Conservation (phyloP, 2,329 filamentous ascomycete genomes). For the Penicillium sp. region DNA sequence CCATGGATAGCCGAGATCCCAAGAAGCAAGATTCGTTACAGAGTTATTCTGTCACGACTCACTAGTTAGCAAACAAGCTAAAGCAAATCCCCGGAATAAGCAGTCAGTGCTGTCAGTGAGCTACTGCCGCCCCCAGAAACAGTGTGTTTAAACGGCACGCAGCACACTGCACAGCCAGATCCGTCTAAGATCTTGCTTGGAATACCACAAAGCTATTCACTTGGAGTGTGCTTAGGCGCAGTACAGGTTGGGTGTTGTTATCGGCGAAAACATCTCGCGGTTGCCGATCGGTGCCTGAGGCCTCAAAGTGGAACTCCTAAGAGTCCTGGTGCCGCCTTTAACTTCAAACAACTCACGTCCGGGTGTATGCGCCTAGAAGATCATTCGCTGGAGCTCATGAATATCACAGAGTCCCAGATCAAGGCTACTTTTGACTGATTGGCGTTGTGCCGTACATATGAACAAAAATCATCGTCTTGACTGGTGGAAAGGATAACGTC, state of each 20-base stretch:
- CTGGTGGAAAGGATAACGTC: background rate
- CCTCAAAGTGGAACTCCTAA: constrained; percentile 1
- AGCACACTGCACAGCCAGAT: background rate
- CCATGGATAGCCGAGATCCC: background rate
- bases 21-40: background rate
- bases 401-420: background rate
- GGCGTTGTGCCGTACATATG: background rate
- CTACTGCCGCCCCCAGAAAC: background rate
- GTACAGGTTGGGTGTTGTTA: constrained; percentile 4
- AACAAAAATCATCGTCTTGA: background rate
- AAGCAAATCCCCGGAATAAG: background rate
- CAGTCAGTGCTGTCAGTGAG: background rate
- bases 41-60: background rate
- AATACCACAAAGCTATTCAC: background rate
- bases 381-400: constrained; percentile 1
- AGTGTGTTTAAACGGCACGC: background rate
- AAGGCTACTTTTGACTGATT: background rate
- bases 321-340: constrained; percentile 1
- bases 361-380: constrained; percentile 1
- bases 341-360: constrained; percentile 1
- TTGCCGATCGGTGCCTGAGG: constrained; percentile 7
- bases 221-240: background rate
- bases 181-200: background rate
- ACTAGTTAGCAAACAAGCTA: background rate
- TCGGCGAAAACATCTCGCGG: constrained; percentile 13